These are phyloP conservation scores for Zoysia pacifica DNA, from an alignment of 176 grass and related monocot species.

Conservation along the genomic window DNA sequence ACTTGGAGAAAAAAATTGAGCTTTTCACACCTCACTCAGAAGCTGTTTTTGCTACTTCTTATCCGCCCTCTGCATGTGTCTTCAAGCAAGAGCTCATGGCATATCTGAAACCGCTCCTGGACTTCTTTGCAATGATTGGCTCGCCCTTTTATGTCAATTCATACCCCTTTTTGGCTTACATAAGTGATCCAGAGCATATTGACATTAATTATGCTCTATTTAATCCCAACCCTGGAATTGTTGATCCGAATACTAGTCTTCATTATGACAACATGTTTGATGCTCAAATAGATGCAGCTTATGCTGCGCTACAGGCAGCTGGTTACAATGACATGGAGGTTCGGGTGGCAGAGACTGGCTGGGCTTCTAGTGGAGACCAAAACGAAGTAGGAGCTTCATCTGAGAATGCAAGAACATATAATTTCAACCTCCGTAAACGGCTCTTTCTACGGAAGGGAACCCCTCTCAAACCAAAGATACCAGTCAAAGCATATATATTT, in stretches of 20 bases:
- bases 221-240: slow-evolving; percentile 69
- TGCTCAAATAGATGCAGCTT: slow-evolving; percentile 97
- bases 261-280: slow-evolving; percentile 99
- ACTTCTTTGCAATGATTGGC: slow-evolving; percentile 61
- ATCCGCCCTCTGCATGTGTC: slow-evolving; percentile 82
- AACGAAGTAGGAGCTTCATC: slow-evolving; percentile 70
- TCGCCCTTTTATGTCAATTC: slow-evolving; percentile 88
- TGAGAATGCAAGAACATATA: slow-evolving; percentile 91
- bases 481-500: slow-evolving; percentile 88
- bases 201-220: slow-evolving; percentile 98
- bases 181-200: slow-evolving; percentile 70
- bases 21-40: slow-evolving; percentile 82
- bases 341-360: slow-evolving; percentile 88
- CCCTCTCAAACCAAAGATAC: slow-evolving; percentile 78
- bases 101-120: slow-evolving; percentile 84
- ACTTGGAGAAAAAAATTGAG: slow-evolving; percentile 62
- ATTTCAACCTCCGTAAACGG: slow-evolving; percentile 87
- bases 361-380: slow-evolving; percentile 85
- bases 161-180: slow-evolving; percentile 98
- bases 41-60: slow-evolving; percentile 86
- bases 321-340: slow-evolving; percentile 92
- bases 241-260: slow-evolving; percentile 75
- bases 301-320: slow-evolving; percentile 78
- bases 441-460: slow-evolving; percentile 94
- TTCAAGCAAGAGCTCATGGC: slow-evolving; percentile 77